Percentiles rank a stretch among this genome's conserved stretches.
phyloP scores from a whole-genome alignment of 2,329 filamentous ascomycete species.

The Cercospora janseana region DNA sequence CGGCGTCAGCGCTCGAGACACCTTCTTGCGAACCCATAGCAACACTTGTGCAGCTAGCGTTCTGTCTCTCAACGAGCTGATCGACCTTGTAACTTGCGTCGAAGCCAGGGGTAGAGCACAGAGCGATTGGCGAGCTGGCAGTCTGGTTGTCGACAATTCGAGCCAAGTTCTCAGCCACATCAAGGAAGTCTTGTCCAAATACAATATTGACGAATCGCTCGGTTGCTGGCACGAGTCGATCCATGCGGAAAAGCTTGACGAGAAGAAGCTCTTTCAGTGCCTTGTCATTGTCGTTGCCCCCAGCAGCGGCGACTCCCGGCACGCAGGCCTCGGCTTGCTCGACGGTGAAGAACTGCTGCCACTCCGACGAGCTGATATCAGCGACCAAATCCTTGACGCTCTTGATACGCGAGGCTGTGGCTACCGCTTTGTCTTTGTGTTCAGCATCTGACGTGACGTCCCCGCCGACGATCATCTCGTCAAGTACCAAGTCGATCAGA shows the following conservation, averaged over 20 bases:
- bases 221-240: slow-evolving; percentile 88
- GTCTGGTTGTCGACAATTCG: slow-evolving; percentile 81
- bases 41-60: slow-evolving; percentile 87
- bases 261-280: slow-evolving; percentile 80
- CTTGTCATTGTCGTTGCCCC: slow-evolving; percentile 63
- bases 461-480: slow-evolving; percentile 69
- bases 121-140: slow-evolving; percentile 78
- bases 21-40: slow-evolving; percentile 99
- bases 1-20: slow-evolving; percentile 88
- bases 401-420: slow-evolving; percentile 65
- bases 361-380: slow-evolving; percentile 60
- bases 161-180: slow-evolving; percentile 80
- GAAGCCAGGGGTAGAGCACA: slow-evolving; percentile 93
- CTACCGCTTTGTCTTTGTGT: slow-evolving; percentile 66
- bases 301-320: slow-evolving; percentile 67
- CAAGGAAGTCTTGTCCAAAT: slow-evolving; percentile 79
- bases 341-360: slow-evolving; percentile 79
- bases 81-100: slow-evolving; percentile 99
- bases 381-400: slow-evolving; percentile 72
- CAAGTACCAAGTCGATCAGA: slow-evolving; percentile 81
- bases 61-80: slow-evolving; percentile 79
- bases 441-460: slow-evolving; percentile 72
- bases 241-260: slow-evolving; percentile 91
- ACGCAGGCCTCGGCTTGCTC: slow-evolving; percentile 84
- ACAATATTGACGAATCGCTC: slow-evolving; percentile 86